These are phyloP conservation scores for Wickerhamomyces sydowiorum DNA, from an alignment of 805 yeast genomes.

Conservation along the genomic window DNA sequence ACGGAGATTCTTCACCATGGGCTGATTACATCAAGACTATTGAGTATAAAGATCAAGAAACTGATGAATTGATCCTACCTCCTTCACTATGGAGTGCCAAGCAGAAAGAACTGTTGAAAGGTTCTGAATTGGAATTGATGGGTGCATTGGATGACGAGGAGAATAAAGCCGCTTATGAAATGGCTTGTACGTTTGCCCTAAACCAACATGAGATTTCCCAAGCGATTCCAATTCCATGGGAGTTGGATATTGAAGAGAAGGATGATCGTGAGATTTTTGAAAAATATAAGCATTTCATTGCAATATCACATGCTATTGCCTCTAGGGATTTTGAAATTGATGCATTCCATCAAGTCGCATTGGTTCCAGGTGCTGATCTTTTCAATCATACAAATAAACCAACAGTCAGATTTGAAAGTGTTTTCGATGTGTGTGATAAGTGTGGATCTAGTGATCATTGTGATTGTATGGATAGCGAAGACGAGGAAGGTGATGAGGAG, in stretches of 20 bases:
- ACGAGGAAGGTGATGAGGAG: constrained; percentile 18
- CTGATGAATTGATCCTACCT: constrained; percentile 37
- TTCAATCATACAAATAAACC: constrained; percentile 70
- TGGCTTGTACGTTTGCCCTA: constrained; percentile 29
- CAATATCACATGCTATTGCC: constrained; percentile 54
- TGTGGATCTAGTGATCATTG: constrained; percentile 45
- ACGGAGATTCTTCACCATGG: constrained; percentile 78
- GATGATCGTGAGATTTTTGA: constrained; percentile 17
- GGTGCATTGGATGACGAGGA: constrained; percentile 53
- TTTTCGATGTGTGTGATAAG: constrained; percentile 42
- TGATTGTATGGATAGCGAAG: constrained; percentile 12
- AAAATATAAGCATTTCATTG: constrained; percentile 45
- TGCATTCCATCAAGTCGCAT: constrained; percentile 60
- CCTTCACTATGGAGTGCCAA: constrained; percentile 59
- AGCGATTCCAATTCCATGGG: constrained; percentile 24
- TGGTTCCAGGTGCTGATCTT: constrained; percentile 90
- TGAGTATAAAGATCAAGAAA: constrained; percentile 21
- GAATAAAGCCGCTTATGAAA: constrained; percentile 31
- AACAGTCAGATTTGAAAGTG: constrained; percentile 60
- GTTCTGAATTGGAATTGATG: constrained; percentile 54
- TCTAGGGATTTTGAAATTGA: constrained; percentile 83
- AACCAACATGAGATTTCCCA: constrained; percentile 19
- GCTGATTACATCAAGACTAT: constrained; percentile 53
- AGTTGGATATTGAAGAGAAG: constrained; percentile 22
- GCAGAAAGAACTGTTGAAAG: constrained; percentile 42